Conservation (phyloP, 1,284 basidiomycete genomes). For the Neotropicomus parvogracilis region DNA sequence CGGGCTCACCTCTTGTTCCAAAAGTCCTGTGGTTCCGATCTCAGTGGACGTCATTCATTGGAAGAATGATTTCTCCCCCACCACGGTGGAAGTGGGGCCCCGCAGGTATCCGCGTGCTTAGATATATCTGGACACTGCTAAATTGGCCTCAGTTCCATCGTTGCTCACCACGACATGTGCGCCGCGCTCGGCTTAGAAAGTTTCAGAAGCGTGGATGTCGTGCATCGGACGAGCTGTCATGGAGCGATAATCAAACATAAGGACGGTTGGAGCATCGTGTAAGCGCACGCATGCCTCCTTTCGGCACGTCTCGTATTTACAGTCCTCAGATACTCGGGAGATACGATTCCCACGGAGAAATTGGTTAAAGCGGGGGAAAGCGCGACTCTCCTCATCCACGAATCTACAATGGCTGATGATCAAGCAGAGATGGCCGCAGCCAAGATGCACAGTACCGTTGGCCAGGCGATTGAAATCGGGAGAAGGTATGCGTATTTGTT, state of each 20-base stretch:
- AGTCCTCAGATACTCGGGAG: slow-evolving; percentile 69
- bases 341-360: slow-evolving; percentile 76
- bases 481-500: slow-evolving; percentile 44
- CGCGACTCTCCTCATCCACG: slow-evolving; percentile 87
- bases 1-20: slow-evolving; percentile 49
- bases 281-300: slow-evolving; percentile 30
- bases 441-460: slow-evolving; percentile 89
- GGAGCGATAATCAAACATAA: slow-evolving; percentile 65
- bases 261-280: slow-evolving; percentile 83
- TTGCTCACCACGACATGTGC: slow-evolving; percentile 44
- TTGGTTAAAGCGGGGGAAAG: slow-evolving; percentile 65
- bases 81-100: background rate
- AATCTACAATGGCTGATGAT: slow-evolving; percentile 86
- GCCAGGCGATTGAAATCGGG: slow-evolving; percentile 81
- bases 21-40: slow-evolving; percentile 52
- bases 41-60: slow-evolving; percentile 55
- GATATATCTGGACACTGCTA: background rate
- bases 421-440: slow-evolving; percentile 65
- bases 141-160: slow-evolving; percentile 16
- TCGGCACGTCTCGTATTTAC: slow-evolving; percentile 9
- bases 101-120: slow-evolving; percentile 8
- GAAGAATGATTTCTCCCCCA: slow-evolving; percentile 33
- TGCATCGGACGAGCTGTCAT: slow-evolving; percentile 71
- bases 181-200: slow-evolving; percentile 48
- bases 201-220: slow-evolving; percentile 66